Conservation (phyloP, 2,329 filamentous ascomycete genomes). For the Diaporthe ilicicola region DNA sequence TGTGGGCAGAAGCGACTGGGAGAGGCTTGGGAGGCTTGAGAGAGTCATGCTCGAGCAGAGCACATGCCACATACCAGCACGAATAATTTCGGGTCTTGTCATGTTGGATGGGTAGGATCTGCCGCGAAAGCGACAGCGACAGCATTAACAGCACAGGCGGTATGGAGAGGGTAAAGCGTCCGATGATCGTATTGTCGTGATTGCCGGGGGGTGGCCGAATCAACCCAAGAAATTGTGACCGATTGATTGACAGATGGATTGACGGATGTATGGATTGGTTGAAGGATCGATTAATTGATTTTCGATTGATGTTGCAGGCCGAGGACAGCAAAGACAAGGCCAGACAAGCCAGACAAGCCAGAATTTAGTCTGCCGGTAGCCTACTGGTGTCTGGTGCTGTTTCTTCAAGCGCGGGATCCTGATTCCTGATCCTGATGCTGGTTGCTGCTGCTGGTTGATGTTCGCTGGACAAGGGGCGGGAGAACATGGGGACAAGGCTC, state of each 20-base stretch:
- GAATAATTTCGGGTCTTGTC: conserved; percentile 68
- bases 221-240: conserved; percentile 10
- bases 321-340: not conserved
- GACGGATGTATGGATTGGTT: not conserved
- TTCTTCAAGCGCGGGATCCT: not conserved
- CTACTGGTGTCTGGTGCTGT: not conserved
- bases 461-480: conserved; percentile 15
- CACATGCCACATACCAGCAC: conserved; percentile 60
- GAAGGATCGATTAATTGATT: conserved; percentile 11
- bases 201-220: conserved; percentile 18
- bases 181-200: conserved; percentile 17
- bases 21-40: conserved; percentile 15
- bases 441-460: not conserved
- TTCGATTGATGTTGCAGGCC: not conserved
- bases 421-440: not conserved
- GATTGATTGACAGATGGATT: conserved; percentile 7
- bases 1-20: not conserved
- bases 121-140: conserved; percentile 28
- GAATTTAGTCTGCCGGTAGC: not conserved
- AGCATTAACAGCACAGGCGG: conserved; percentile 24
- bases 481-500: conserved; percentile 23
- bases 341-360: conserved; percentile 11
- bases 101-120: conserved; percentile 50
- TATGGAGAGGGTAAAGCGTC: conserved; percentile 16
- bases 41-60: conserved; percentile 23